These are phyloP conservation scores for Sanghuangporus baumii DNA, from an alignment of 1,284 basidiomycete species.

Conservation along the genomic window DNA sequence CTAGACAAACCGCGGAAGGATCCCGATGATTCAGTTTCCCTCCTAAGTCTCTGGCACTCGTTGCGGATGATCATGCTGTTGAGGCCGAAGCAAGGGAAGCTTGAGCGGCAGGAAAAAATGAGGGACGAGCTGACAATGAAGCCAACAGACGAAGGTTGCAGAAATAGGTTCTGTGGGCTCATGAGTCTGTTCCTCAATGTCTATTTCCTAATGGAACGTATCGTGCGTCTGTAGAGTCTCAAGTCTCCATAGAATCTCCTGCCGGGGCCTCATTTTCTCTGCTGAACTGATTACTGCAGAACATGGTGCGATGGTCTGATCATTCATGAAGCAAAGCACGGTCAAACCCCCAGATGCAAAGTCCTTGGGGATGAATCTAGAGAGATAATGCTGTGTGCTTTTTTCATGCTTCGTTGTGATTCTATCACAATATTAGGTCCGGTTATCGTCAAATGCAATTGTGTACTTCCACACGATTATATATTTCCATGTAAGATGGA, in stretches of 20 bases:
- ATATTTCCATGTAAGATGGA: conserved; percentile 5
- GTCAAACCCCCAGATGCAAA: conserved; percentile 12
- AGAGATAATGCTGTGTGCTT: not conserved
- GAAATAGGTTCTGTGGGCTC: conserved; percentile 20
- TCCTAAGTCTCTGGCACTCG: conserved; percentile 53
- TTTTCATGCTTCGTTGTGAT: not conserved
- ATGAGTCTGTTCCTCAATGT: not conserved
- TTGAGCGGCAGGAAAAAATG: conserved; percentile 49
- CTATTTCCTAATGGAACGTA: not conserved
- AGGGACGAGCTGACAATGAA: conserved; percentile 34
- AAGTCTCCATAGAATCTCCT: not conserved
- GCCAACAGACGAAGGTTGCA: conserved; percentile 45
- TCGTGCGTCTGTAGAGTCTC: not conserved
- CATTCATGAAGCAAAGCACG: conserved; percentile 13
- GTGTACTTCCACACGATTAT: conserved; percentile 9
- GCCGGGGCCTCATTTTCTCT: conserved; percentile 6
- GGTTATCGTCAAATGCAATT: too few species aligned
- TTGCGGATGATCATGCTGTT: conserved; percentile 52
- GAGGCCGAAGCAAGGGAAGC: conserved; percentile 53
- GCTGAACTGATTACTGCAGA: conserved; percentile 8
- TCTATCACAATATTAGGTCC: not conserved
- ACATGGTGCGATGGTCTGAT: conserved; percentile 12
- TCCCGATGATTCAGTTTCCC: conserved; percentile 70
- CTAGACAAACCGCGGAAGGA: conserved; percentile 58
- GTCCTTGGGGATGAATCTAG: conserved; percentile 9